Percentiles rank a stretch among this genome's conserved stretches.
Conservation (phyloP, 352 stramenopile species). For the Phytophthora macrochlamydospora region DNA sequence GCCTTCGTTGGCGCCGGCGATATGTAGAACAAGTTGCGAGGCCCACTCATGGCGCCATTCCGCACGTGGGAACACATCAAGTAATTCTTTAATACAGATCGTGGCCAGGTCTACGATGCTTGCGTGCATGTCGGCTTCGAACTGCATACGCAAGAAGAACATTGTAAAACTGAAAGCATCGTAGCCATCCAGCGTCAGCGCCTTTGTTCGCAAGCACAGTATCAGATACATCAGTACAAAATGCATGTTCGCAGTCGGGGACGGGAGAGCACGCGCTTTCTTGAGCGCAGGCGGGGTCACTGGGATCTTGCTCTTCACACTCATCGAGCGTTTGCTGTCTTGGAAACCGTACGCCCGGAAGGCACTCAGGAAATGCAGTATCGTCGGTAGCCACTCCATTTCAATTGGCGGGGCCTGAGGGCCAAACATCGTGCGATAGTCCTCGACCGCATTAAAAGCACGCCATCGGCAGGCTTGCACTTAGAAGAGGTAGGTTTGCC, state of each 20-base stretch:
- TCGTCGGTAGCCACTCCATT: too few relatives aligned
- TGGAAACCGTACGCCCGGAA: too few relatives aligned
- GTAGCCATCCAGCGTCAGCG: conserved; percentile 68
- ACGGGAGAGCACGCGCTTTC: conserved; percentile 36
- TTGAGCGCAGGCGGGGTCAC: conserved; percentile 33
- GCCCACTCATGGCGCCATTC: conserved; percentile 84
- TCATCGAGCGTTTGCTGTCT: too few relatives aligned
- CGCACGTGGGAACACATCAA: conserved; percentile 70
- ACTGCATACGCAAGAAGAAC: conserved; percentile 90
- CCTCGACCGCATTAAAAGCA: too few relatives aligned
- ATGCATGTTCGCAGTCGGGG: conserved; percentile 48
- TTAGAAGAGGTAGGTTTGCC: conserved; percentile 25
- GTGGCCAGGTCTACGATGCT: conserved; percentile 79
- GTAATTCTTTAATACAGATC: conserved; percentile 81
- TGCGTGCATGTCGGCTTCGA: conserved; percentile 8
- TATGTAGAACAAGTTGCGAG: conserved; percentile 72
- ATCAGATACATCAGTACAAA: conserved; percentile 61
- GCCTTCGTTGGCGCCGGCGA: conserved; percentile 59
- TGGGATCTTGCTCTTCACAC: conserved; percentile 57
- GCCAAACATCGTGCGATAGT: too few relatives aligned
- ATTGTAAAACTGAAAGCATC: conserved; percentile 86
- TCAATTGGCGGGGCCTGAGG: too few relatives aligned
- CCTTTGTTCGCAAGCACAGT: conserved; percentile 68
- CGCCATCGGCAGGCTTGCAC: conserved; percentile 22
- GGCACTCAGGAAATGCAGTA: too few relatives aligned